These are phyloP conservation scores for Pythium periplocum DNA, from an alignment of 352 stramenopile species.

Conservation along the genomic window DNA sequence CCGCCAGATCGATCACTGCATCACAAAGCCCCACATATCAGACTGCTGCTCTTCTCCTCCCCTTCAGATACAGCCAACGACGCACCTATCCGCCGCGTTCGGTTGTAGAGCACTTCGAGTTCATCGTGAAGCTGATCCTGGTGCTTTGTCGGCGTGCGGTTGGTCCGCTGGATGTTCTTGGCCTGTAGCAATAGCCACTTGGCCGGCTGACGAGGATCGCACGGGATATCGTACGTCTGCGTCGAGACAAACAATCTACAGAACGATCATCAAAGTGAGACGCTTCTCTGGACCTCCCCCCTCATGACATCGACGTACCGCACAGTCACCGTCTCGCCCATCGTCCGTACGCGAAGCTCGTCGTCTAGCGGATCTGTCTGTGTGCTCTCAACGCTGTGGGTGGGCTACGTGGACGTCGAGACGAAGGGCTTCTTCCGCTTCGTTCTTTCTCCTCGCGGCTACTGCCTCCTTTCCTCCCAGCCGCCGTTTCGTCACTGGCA, in stretches of 20 bases:
- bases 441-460: too few species aligned
- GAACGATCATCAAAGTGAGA: neutral
- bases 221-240: slow-evolving; percentile 82
- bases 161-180: slow-evolving; percentile 69
- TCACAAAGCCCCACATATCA: neutral
- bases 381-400: too few species aligned
- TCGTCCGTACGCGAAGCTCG: neutral
- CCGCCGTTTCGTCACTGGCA: too few species aligned
- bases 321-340: slow-evolving; percentile 15
- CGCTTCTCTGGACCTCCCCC: neutral
- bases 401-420: too few species aligned
- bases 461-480: too few species aligned
- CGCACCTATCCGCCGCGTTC: slow-evolving; percentile 36
- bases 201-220: slow-evolving; percentile 60
- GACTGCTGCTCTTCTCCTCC: too few species aligned
- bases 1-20: slow-evolving; percentile 59
- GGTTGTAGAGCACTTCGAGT: slow-evolving; percentile 81
- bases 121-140: slow-evolving; percentile 33
- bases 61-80: too few species aligned
- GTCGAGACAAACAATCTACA: slow-evolving; percentile 68
- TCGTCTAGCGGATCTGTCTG: too few species aligned
- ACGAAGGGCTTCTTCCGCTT: too few species aligned
- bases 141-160: slow-evolving; percentile 20
- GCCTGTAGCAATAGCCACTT: slow-evolving; percentile 74
- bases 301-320: slow-evolving; percentile 3